Base-by-base conservation (phyloP, 202 grass and related monocot genomes). In the Setaria italica region DNA sequence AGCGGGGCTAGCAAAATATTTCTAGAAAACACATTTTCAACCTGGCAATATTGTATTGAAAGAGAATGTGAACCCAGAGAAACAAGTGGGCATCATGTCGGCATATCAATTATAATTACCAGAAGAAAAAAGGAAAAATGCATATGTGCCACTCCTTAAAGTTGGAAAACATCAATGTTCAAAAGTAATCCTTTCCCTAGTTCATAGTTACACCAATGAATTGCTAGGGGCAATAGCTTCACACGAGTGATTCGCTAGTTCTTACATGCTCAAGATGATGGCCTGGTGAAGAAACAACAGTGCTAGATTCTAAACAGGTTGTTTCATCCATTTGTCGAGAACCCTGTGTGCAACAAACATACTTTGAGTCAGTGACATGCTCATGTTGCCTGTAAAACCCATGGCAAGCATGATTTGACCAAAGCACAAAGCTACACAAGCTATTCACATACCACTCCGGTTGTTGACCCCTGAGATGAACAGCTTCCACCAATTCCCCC, bases 181-280 rank as follows among this genome's bases (percentile, higher is more conserved):
- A 69, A 76, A 82, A 69, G 62, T 5, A 45, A 48, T 54, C 29
- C 9, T 67, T 59, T 41, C n/a, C 12, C 34, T 0, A 77, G 51
- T 25, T 34, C 6, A 78, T 43, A 57, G 12, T 10, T 47, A 25
- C 62, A 48, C n/a, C 49, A 55, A n/a, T 6, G 67, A 62, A 62
- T 53, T 54, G 17, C 29, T 29, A 39, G 4, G 4, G 7, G 9
- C 15, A 50, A 46, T 72, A 82, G 49, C 17, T 70, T 60, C 57
- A 34, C 34, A 79, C 1, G 32, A 66, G 29, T 47, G 29, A 75
- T 37, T 62, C 48, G 54, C 3, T 74, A 50, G 67, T 20, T 55
- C 78, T 90, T 88, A 85, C 82, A 87, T 87, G 85, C 21, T 84
- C 79, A 78, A 90, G 56, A 54, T 87, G 67, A 72, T 74, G 45